Base-by-base conservation (phyloP, 2,329 filamentous ascomycete genomes). In the Pseudopyricularia cyperi region DNA sequence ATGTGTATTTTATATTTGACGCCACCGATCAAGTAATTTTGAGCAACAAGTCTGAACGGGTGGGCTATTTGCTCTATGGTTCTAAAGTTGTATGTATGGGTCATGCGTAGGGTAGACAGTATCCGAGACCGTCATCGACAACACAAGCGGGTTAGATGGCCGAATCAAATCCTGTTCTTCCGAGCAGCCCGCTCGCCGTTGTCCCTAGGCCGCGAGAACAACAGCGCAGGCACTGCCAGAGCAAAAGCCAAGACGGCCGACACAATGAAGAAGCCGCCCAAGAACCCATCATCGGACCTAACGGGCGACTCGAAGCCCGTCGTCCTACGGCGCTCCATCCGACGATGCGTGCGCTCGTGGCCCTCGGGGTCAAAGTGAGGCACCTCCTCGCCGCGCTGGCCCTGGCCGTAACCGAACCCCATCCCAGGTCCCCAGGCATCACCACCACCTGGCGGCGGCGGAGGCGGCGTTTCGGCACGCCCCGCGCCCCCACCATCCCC, bases 311-410 rank as follows among this genome's bases (percentile, higher is more conserved):
- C 53, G 33, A 56, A 53, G 34, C 57, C 50, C 33, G 52, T 66
- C 56, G 37, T 4, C 17, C n/a, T 42, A n/a, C 37, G 42, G 62
- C 61, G 15, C 71, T 87, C 78, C 59, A 85, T 74, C 33, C 75
- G 71, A 49, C 76, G 72, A 57, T 95, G 88, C 54, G 88, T 94
- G 55, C 80, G 74, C 59, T 82, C 80, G 66, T 95, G 90, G 9
- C 76, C 74, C 42, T 69, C 72, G 39, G 78, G 77, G 68, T 97
- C 84, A 59, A 95, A 98, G 68, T 95, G 87, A 57, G 82, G 79
- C 32, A 89, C 72, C 33, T 82, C 73, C 52, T 79, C 71, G 26
- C 32, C n/a, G 12, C 35, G 9, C 54, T 66, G 61, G 1, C 63
- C 60, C 53, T 77, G 74, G 0, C 80, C 82, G 2, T 74, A 73